These are phyloP conservation scores for Yarrowia sp. DNA, from an alignment of 805 yeast genomes.

Conservation along the genomic window DNA sequence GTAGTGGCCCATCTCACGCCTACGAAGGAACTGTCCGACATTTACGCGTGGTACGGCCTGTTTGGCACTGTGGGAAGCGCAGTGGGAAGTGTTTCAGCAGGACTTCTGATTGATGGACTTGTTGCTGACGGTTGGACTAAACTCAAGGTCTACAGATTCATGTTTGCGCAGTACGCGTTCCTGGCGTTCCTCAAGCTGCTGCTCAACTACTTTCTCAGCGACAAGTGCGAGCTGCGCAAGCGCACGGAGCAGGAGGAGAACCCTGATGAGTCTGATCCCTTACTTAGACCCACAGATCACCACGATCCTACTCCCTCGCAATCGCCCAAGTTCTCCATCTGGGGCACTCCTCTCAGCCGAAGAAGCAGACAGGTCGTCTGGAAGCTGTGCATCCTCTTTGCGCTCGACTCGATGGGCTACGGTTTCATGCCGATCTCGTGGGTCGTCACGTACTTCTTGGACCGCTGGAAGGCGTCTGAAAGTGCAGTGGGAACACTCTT, in stretches of 20 bases:
- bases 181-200: constrained; percentile 52
- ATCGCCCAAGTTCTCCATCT: not conserved
- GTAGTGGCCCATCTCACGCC: constrained; percentile 49
- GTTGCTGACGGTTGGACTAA: constrained; percentile 37
- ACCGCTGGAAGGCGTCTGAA: constrained; percentile 53
- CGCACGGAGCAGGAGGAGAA: not conserved
- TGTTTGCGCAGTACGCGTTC: constrained; percentile 56
- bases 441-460: constrained; percentile 77
- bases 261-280: not conserved
- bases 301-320: not conserved
- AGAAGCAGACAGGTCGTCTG: constrained; percentile 23
- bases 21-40: constrained; percentile 47
- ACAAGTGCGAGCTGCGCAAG: constrained; percentile 44
- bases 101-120: constrained; percentile 37
- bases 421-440: constrained; percentile 89
- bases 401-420: constrained; percentile 81
- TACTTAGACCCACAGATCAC: not conserved
- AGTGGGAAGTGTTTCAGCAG: constrained; percentile 46
- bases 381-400: constrained; percentile 46
- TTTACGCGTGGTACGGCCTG: constrained; percentile 58
- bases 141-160: constrained; percentile 51
- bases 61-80: constrained; percentile 51
- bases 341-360: constrained; percentile 33
- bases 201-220: constrained; percentile 46
- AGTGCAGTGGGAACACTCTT: constrained; percentile 62